Base-by-base conservation (phyloP, 2,329 filamentous ascomycete genomes). In the Pochonia chlamydosporia region DNA sequence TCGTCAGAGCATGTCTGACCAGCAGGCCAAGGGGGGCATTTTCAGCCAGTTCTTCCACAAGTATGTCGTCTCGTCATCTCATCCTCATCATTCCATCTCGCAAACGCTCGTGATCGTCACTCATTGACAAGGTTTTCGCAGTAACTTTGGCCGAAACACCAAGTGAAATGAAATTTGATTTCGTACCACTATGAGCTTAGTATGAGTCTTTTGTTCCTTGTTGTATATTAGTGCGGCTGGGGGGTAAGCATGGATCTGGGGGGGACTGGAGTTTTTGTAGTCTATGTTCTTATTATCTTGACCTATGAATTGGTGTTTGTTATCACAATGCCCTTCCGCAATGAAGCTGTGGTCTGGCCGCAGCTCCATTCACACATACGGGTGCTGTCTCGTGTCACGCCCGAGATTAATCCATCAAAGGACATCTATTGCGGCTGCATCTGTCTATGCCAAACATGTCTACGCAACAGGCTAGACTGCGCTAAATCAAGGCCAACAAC, bases 21-120 rank as follows among this genome's bases (percentile, higher is more conserved):
- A 81, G 58, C 69, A 70, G 49, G 68, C 67, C 13, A 62, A 68
- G 43, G 58, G 69, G 1, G 77, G 77, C 35, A 63, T 81, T 52
- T 64, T 81, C 44, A 74, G 74, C 46, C 67, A 72, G 51, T 71
- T 80, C 66, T 82, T 79, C 74, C 70, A 79, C 54, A 79, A 73
- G 78, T 81, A 62, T 45, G 74, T 58, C 10, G 20, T 10, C 8
- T 37, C 10, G 13, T 23, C 14, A 20, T 10, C 14, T 5, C 4
- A 7, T n/a, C n/a, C n/a, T 7, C 33, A 20, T 20, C n/a, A 5
- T 6, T 16, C 16, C 3, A 16, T n/a, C n/a, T 7, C 4, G 5
- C 33, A 5, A 14, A 3, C n/a, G 11, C 3, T 36, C 35, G 26
- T 21, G 21, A 13, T 35, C 23, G 5, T 14, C 7, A 2, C 10